Base-by-base conservation (phyloP, 192 early-diverging fungal genomes). In the Coemansia sp. region DNA sequence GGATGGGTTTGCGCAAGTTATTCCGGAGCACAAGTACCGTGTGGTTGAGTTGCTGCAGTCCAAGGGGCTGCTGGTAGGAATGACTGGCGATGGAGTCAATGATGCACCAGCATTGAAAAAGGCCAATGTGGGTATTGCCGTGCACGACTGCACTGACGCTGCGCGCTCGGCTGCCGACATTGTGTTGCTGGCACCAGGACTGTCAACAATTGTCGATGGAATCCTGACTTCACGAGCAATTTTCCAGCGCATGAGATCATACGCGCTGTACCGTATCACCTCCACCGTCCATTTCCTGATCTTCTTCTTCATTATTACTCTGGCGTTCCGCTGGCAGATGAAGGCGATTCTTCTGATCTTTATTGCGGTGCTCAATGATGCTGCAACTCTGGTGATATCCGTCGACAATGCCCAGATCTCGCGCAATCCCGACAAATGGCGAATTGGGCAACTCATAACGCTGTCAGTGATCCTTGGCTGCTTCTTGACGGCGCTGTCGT, bases 61-160 rank as follows among this genome's bases (percentile, higher is more conserved):
- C 41, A 83, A 87, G 58, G 88, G 88, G n/a, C 62, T 86, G 17
- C 66, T 91, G 10, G 89, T 93, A 52, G 90, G 91, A 64, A 96
- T 97, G 94, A 96, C 94, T 37, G 95, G 95, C 66, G 94, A 94
- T 77, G 93, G 93, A 76, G 91, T 94, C 45, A 98, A 98, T 70
- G 96, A 98, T 73, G 96, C 96, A 12, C 96, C 96, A 11, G 96
- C 96, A 15, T 79, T 98, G 21, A 97, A 97, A 80, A 96, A 96
- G 83, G 93, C 93, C 53, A 90, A 96, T 66, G 93, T 97, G 51
- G 95, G 95, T 57, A 97, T 97, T 76, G 94, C 94, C 40, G 92
- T 97, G 44, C 85, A 93, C 43, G 92, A 90, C 53, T 92, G 93
- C 77, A 97, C 94, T 1, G 94, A 97, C 74, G 93, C 93, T 56